A percentile compares a stretch with the other conserved stretches of the same genome.
These are phyloP conservation scores for Chaetomium tenue DNA, from an alignment of 495 filamentous ascomycete genomes.

Conservation along the genomic window DNA sequence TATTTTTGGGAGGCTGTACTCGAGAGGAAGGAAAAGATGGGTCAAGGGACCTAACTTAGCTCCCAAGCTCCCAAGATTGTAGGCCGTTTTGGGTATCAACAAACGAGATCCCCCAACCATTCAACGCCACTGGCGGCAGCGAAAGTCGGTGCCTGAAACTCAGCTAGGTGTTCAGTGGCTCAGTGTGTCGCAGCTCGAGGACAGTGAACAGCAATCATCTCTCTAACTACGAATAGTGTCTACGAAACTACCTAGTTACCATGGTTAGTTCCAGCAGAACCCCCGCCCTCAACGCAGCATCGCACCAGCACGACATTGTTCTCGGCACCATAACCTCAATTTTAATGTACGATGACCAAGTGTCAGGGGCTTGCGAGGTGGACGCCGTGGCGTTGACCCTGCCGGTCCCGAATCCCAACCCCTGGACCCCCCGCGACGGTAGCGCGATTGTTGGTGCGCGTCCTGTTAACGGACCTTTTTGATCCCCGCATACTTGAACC, in stretches of 20 bases:
- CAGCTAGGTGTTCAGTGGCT: not conserved
- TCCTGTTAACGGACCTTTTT: not conserved
- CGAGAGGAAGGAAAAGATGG: not conserved
- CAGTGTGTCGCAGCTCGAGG: not conserved
- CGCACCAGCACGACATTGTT: too few relatives aligned
- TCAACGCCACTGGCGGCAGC: conserved; percentile 1
- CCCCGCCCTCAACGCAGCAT: too few relatives aligned
- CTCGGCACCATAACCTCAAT: too few relatives aligned
- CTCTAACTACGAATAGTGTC: too few relatives aligned
- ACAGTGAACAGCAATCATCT: not conserved
- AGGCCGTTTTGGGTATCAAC: not conserved
- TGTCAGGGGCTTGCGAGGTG: too few relatives aligned
- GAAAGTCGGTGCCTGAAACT: conserved; percentile 2
- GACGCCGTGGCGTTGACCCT: not conserved
- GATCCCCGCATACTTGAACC: not conserved
- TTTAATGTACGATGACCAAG: too few relatives aligned
- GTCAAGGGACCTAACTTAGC: not conserved
- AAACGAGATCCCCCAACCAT: not conserved
- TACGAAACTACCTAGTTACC: too few relatives aligned
- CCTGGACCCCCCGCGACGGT: not conserved
- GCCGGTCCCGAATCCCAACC: too few relatives aligned
- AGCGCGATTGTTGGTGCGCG: not conserved
- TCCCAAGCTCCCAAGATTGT: too few relatives aligned
- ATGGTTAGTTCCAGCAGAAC: too few relatives aligned
- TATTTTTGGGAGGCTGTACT: not conserved